These are phyloP conservation scores for Annulohypoxylon stygium DNA, from an alignment of 495 filamentous ascomycete genomes.

Conservation along the genomic window DNA sequence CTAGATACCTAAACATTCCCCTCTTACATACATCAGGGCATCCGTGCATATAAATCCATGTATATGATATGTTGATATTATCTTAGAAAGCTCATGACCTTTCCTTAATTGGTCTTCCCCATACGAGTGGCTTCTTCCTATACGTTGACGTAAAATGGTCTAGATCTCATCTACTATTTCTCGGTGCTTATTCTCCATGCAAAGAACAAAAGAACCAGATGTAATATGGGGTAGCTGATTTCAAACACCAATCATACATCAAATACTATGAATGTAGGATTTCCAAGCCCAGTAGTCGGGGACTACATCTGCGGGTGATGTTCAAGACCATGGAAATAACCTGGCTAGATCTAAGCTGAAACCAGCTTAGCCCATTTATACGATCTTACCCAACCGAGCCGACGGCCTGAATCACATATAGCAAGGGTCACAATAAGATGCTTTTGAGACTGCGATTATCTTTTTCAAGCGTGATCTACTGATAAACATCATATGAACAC, in stretches of 20 bases:
- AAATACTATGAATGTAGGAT: background rate
- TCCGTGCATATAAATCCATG: background rate
- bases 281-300: conserved; percentile 3
- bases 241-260: conserved; percentile 8
- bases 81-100: background rate
- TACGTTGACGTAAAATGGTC: conserved; percentile 7
- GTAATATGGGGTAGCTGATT: conserved; percentile 1
- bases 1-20: background rate
- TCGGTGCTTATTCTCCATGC: background rate
- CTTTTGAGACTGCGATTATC: background rate
- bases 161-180: conserved; percentile 13
- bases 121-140: background rate
- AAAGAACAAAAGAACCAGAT: background rate
- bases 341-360: background rate
- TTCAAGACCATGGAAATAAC: conserved; percentile 17
- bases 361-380: conserved; percentile 4
- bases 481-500: background rate
- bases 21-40: conserved; percentile 2
- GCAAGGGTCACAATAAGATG: background rate
- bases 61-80: background rate
- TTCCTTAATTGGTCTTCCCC: background rate
- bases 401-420: background rate
- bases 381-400: background rate
- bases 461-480: background rate
- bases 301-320: background rate